Conservation (phyloP, 2,329 filamentous ascomycete species). For the Paradendryphiella salina region DNA sequence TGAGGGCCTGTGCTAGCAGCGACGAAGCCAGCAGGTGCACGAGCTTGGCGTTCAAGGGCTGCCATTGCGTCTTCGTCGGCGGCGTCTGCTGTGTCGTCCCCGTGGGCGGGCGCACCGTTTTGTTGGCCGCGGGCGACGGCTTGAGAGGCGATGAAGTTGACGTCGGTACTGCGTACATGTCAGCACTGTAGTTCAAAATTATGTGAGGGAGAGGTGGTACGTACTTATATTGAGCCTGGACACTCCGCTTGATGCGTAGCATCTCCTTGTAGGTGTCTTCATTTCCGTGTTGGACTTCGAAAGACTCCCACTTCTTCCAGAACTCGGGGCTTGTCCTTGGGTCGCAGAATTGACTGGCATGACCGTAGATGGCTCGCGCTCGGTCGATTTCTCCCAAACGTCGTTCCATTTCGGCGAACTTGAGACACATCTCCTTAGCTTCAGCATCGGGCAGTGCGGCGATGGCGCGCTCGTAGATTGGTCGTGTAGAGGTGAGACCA, state of each 20-base stretch:
- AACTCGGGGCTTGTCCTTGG: slow-evolving; percentile 86
- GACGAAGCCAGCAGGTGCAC: slow-evolving; percentile 88
- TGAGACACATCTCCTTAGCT: slow-evolving; percentile 96
- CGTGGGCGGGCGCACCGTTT: slow-evolving; percentile 52
- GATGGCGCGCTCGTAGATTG: slow-evolving; percentile 96
- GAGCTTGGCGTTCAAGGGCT: slow-evolving; percentile 82
- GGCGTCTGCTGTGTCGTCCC: slow-evolving; percentile 49
- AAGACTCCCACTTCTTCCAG: slow-evolving; percentile 96
- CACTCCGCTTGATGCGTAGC: slow-evolving; percentile 94
- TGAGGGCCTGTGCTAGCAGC: slow-evolving; percentile 76
- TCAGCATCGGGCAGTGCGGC: slow-evolving; percentile 89
- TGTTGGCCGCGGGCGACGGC: slow-evolving; percentile 81
- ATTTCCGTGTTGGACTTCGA: slow-evolving; percentile 97
- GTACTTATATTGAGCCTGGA: slow-evolving; percentile 94
- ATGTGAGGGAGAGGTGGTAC: slow-evolving; percentile 25
- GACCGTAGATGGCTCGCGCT: slow-evolving; percentile 91
- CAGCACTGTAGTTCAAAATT: slow-evolving; percentile 31
- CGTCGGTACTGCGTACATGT: slow-evolving; percentile 69
- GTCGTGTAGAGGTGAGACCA: slow-evolving; percentile 87
- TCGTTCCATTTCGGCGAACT: slow-evolving; percentile 97
- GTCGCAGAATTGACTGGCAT: slow-evolving; percentile 96
- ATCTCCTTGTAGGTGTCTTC: slow-evolving; percentile 99
- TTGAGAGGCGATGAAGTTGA: slow-evolving; percentile 97
- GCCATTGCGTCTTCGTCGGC: slow-evolving; percentile 78
- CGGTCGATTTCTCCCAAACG: slow-evolving; percentile 91